Evolutionary conservation across 306 rosid genomes (phyloP).

Genomic region (Elaeagnus macrophylla): DNA sequence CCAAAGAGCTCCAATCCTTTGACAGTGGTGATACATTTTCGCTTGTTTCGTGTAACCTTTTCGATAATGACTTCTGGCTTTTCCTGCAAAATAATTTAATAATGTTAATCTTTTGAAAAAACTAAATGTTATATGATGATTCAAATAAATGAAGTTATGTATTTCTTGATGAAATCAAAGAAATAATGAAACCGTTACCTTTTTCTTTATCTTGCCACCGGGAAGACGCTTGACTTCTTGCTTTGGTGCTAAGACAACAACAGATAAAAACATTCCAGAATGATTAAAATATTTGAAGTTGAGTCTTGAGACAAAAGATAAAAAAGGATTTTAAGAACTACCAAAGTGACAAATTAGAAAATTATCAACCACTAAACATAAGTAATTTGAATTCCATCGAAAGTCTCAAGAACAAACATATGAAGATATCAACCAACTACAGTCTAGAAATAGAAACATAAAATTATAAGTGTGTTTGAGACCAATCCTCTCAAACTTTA

Average conservation of each 20-base stretch:
- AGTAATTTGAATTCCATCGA: too few species aligned
- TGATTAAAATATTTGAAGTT: too few species aligned
- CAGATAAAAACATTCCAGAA: background rate
- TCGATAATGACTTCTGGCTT: conserved; percentile 88
- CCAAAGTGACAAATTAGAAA: too few species aligned
- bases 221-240: conserved; percentile 94
- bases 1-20: conserved; percentile 96
- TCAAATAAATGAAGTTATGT: too few species aligned
- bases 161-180: too few species aligned
- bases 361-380: too few species aligned
- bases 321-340: background rate
- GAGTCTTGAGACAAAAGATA: background rate
- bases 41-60: conserved; percentile 84
- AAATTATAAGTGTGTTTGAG: too few species aligned
- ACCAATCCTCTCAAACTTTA: too few species aligned
- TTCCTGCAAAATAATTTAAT: conserved; percentile 43
- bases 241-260: conserved; percentile 46
- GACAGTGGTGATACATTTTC: conserved; percentile 90
- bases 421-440: too few species aligned
- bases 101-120: background rate
- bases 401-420: too few species aligned
- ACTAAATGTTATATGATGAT: too few species aligned
- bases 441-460: too few species aligned
- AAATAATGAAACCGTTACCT: conserved; percentile 27
- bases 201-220: conserved; percentile 98